These are phyloP conservation scores for Nymphaea colorata DNA, from an alignment of 164 flowering plant species.

Conservation along the genomic window DNA sequence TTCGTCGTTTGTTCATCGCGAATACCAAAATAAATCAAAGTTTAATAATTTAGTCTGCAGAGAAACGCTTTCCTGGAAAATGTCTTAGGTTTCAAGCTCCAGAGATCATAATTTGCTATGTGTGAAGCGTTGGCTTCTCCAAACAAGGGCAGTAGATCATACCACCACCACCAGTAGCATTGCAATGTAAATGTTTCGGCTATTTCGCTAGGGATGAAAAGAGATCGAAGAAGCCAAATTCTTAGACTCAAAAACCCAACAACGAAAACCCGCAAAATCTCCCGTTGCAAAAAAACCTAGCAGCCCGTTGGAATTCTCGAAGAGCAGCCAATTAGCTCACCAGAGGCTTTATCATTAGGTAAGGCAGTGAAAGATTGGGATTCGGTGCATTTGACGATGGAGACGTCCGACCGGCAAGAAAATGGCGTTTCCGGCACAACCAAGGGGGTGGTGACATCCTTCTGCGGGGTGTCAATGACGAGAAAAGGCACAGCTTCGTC, in stretches of 20 bases:
- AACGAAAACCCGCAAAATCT: conserved; percentile 13
- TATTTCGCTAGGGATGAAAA: neutral
- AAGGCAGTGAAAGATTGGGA: conserved; percentile 1
- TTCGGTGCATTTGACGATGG: conserved; percentile 22
- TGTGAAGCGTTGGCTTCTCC: too few relatives aligned
- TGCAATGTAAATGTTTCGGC: too few relatives aligned
- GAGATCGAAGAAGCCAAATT: neutral
- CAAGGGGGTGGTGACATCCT: conserved; percentile 10
- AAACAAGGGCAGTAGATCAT: too few relatives aligned
- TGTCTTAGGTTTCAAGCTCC: too few relatives aligned
- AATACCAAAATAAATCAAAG: too few relatives aligned
- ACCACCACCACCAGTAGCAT: too few relatives aligned
- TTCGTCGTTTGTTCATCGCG: too few relatives aligned
- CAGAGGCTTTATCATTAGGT: neutral
- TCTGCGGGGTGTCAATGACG: conserved; percentile 19
- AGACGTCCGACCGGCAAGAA: conserved; percentile 16
- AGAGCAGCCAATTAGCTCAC: neutral
- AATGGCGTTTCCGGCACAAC: conserved; percentile 27
- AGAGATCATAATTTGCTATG: too few relatives aligned
- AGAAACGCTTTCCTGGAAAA: too few relatives aligned
- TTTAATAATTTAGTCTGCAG: too few relatives aligned
- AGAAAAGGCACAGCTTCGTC: conserved; percentile 1
- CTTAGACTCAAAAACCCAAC: neutral
- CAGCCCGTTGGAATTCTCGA: neutral
- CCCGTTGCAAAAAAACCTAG: neutral